Evolutionary conservation across 441 rosid genomes (phyloP), one percentile per base, ranked within the genome.

Genomic region (Sinapis alba): DNA sequence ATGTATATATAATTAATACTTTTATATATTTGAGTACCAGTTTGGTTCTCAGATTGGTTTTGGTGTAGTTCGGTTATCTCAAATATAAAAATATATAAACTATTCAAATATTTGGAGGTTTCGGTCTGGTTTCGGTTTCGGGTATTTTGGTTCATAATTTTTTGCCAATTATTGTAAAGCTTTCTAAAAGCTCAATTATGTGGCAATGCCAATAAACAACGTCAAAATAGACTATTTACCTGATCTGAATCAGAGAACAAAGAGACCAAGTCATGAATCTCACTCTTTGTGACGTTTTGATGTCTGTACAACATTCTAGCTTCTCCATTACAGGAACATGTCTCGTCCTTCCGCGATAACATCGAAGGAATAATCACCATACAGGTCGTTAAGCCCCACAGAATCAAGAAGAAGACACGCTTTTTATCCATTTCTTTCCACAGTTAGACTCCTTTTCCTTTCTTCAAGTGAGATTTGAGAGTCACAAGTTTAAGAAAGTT

Each of bases 201-300:
- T 8, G 36, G 3, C 11, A 16, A 30, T 65, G 62, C 24, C 68
- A 70, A 30, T 64, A n/a, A n/a, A n/a, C n/a, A n/a, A n/a, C n/a
- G n/a, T 65, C 4, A n/a, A n/a, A n/a, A n/a, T n/a, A 16, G 56
- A 56, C 19, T 6, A 12, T 20, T 16, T 65, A 91, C 98, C 98
- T 91, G 90, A 80, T 91, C 89, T 69, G 92, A 89, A 76, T 85
- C 90, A 41, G 82, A 79, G 82, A 91, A 87, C 36, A 86, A 72
- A 72, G 94, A 83, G 78, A 83, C 86, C 72, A 86, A 80, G 72
- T 75, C 83, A 74, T 74, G 80, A 78, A 85, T 78, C 70, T 83
- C 88, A 79, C 76, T 83, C 71, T 58, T 76, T 79, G 89, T 88
- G 45, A 87, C 80, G 68, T 90, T 90, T 79, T 78, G 83, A 75